phyloP scores from a whole-genome alignment of 768 basidiomycete species.

The Lactarius trivialis region DNA sequence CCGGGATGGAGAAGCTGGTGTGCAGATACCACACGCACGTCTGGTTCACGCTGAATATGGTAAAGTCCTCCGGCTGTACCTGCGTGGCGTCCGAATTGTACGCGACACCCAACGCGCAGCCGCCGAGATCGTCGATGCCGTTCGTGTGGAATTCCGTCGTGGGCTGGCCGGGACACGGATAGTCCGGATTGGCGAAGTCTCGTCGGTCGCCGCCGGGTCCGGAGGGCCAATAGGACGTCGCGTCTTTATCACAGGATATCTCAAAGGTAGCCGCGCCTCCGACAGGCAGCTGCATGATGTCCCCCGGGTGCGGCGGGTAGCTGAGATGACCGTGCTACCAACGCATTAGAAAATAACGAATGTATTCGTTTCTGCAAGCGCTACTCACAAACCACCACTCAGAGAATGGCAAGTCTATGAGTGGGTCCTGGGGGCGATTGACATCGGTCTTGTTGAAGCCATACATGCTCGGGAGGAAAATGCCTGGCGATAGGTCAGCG shows the following conservation, averaged over 20 bases:
- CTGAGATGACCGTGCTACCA: slow-evolving; percentile 29
- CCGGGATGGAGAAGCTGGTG: slow-evolving; percentile 39
- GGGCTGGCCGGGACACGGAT: slow-evolving; percentile 25
- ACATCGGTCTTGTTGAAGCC: slow-evolving; percentile 35
- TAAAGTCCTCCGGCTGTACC: slow-evolving; percentile 38
- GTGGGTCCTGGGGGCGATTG: slow-evolving; percentile 34
- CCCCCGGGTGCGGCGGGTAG: slow-evolving; percentile 29
- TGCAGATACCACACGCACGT: slow-evolving; percentile 38
- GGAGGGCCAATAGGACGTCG: slow-evolving; percentile 26
- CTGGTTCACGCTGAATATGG: slow-evolving; percentile 39
- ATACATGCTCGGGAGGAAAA: slow-evolving; percentile 34
- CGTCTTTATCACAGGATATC: slow-evolving; percentile 32
- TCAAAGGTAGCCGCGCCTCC: slow-evolving; percentile 25
- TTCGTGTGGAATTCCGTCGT: slow-evolving; percentile 29
- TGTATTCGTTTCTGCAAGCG: not conserved
- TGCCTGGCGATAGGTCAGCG: slow-evolving; percentile 19
- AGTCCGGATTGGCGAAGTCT: slow-evolving; percentile 20
- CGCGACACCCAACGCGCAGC: slow-evolving; percentile 40
- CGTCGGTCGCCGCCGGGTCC: slow-evolving; percentile 26
- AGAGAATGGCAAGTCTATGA: slow-evolving; percentile 28
- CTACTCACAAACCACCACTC: slow-evolving; percentile 35
- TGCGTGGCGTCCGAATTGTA: slow-evolving; percentile 34
- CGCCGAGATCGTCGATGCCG: slow-evolving; percentile 29
- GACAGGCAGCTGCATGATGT: slow-evolving; percentile 32
- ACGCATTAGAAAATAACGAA: not conserved